Percentiles rank a stretch among this genome's conserved stretches.
These are phyloP conservation scores for Hymenoscyphus salicellus DNA, from an alignment of 2,329 filamentous ascomycete species.

Conservation along the genomic window DNA sequence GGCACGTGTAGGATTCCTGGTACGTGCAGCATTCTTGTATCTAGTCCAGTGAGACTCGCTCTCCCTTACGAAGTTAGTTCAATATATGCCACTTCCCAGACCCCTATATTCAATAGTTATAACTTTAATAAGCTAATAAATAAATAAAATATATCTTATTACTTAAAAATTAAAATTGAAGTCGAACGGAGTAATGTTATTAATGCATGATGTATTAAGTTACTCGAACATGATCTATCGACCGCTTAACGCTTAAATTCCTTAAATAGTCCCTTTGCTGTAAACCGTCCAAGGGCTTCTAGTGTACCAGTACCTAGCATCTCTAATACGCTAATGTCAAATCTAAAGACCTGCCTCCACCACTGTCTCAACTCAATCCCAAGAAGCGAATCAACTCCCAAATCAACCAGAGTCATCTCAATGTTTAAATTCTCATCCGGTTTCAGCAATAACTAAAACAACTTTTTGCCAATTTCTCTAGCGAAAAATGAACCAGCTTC, in stretches of 20 bases:
- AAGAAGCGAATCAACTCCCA: conserved; percentile 21
- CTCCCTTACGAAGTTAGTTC: too few relatives aligned
- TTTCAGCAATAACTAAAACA: conserved; percentile 9
- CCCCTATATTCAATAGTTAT: too few relatives aligned
- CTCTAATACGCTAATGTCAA: conserved; percentile 15
- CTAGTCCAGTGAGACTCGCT: too few relatives aligned
- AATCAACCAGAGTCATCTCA: background rate
- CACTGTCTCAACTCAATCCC: conserved; percentile 21
- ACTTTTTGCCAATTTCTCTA: conserved; percentile 4
- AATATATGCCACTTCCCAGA: too few relatives aligned
- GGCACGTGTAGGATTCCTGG: too few relatives aligned
- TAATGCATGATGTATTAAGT: too few relatives aligned
- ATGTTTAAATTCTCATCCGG: conserved; percentile 3
- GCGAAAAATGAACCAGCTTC: conserved; percentile 8
- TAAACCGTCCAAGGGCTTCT: background rate
- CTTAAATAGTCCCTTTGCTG: background rate
- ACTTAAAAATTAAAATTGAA: too few relatives aligned
- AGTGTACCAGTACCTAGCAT: conserved; percentile 11
- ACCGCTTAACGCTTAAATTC: background rate
- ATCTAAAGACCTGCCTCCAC: conserved; percentile 14
- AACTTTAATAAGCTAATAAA: too few relatives aligned
- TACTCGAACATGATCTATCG: too few relatives aligned
- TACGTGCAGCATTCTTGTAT: too few relatives aligned
- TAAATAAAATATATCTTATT: too few relatives aligned
- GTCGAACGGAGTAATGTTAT: too few relatives aligned